These are phyloP conservation scores for Penstemon eatonii DNA, from an alignment of 257 asterid genomes.

Conservation along the genomic window DNA sequence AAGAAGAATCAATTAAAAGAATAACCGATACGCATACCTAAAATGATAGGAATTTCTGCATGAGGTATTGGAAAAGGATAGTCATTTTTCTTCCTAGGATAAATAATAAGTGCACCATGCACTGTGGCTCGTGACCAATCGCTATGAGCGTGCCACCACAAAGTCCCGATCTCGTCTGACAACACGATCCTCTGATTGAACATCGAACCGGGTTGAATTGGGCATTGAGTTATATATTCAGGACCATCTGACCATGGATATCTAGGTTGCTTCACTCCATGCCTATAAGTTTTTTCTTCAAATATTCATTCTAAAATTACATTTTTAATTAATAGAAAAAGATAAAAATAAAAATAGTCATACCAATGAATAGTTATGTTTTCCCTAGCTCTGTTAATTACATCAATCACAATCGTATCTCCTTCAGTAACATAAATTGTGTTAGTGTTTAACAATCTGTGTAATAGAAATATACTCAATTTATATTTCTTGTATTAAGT, in stretches of 20 bases:
- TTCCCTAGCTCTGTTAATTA: conserved; percentile 26
- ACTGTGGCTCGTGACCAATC: conserved; percentile 61
- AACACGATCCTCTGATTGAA: conserved; percentile 47
- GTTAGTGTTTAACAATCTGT: no score
- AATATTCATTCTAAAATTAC: no score
- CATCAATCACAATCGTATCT: conserved; percentile 38
- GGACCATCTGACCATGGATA: conserved; percentile 77
- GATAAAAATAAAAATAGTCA: neutral
- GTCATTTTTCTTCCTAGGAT: conserved; percentile 25
- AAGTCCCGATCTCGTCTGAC: conserved; percentile 62
- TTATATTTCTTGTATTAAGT: no score
- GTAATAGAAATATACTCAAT: no score
- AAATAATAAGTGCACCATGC: conserved; percentile 49
- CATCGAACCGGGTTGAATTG: conserved; percentile 46
- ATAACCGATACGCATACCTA: conserved; percentile 34
- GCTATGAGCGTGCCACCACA: conserved; percentile 82
- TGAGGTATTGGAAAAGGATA: conserved; percentile 55
- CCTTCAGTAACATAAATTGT: conserved; percentile 38
- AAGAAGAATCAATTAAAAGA: no score
- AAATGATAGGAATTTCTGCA: conserved; percentile 45
- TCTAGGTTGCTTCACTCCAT: conserved; percentile 61
- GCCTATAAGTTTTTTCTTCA: conserved; percentile 39
- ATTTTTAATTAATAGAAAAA: no score
- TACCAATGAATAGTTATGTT: conserved; percentile 49
- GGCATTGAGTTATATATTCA: conserved; percentile 63